Conservation (phyloP, 2,329 filamentous ascomycete genomes). For the Pseudocercospora macadamiae region DNA sequence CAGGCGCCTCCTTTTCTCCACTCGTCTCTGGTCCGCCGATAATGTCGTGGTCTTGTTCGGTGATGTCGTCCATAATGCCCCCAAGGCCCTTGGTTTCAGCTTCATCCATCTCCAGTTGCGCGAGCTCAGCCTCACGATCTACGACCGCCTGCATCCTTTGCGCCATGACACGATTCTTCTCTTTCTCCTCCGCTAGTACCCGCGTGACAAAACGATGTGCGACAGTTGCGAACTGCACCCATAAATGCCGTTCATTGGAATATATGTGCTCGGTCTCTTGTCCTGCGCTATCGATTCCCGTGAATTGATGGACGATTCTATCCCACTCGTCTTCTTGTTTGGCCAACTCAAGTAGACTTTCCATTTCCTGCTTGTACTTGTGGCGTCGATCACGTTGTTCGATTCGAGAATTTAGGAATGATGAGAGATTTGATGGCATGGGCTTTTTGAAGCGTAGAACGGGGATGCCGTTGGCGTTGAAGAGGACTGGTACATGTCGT, state of each 20-base stretch:
- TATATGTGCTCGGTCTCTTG: constrained; percentile 14
- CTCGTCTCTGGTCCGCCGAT: no score
- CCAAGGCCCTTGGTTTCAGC: not conserved
- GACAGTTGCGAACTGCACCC: constrained; percentile 39
- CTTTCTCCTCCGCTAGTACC: constrained; percentile 30
- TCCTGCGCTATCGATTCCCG: constrained; percentile 17
- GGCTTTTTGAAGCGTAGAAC: constrained; percentile 70
- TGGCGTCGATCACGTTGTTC: constrained; percentile 49
- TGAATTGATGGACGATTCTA: constrained; percentile 34
- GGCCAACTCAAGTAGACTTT: constrained; percentile 46
- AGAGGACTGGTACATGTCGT: constrained; percentile 63
- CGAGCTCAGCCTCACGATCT: constrained; percentile 51
- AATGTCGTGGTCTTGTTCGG: not conserved
- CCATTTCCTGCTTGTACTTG: constrained; percentile 43
- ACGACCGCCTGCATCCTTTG: constrained; percentile 52
- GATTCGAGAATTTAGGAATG: constrained; percentile 59
- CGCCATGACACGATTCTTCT: constrained; percentile 39
- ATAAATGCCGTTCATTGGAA: constrained; percentile 28
- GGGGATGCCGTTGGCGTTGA: constrained; percentile 59
- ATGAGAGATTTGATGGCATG: constrained; percentile 62
- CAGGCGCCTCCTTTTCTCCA: no score
- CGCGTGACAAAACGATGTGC: constrained; percentile 42
- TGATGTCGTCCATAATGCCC: not conserved
- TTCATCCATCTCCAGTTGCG: constrained; percentile 41
- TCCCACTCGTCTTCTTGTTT: constrained; percentile 56